These are phyloP conservation scores for Cucumis sativus DNA, from an alignment of 306 rosid species.

Conservation along the genomic window Cucumber_9930_V3 NC_026660.2:28298001-28298500, in stretches of 20 bases:
- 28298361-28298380: neutral
- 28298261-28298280: constrained; percentile 3
- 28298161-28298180: neutral
- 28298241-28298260: neutral
- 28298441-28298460: no score
- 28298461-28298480: no score
- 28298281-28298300: neutral
- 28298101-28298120: constrained; percentile 19
- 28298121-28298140: neutral
- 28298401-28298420: neutral
- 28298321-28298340: neutral
- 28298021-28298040: constrained; percentile 67
- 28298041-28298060: constrained; percentile 30
- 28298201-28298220: neutral
- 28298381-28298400: no score
- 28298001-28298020: constrained; percentile 30
- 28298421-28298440: no score
- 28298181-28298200: neutral
- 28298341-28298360: neutral
- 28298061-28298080: constrained; percentile 29
- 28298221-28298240: neutral
- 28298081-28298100: constrained; percentile 43
- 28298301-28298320: neutral
- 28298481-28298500: no score
- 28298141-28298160: neutral